Percentiles rank a stretch among this genome's conserved stretches.
These are phyloP conservation scores for Aspergillus persii DNA, from an alignment of 2,329 filamentous ascomycete genomes.

Conservation along the genomic window DNA sequence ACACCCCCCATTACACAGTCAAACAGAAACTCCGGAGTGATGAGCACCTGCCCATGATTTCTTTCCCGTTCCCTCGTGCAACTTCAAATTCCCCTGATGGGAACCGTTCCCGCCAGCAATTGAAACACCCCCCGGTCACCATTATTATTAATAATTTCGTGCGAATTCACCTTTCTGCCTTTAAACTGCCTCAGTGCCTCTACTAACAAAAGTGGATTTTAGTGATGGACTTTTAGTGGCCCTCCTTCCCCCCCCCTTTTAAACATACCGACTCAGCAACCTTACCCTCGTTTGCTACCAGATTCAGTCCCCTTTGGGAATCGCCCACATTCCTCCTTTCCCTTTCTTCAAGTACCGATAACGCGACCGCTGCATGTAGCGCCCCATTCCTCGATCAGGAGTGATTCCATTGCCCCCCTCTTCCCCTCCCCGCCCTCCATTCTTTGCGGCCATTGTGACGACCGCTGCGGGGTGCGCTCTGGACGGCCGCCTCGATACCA, in stretches of 20 bases:
- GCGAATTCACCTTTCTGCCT: not conserved
- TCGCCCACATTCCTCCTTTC: conserved; percentile 24
- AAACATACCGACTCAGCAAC: not conserved
- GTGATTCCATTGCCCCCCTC: conserved; percentile 20
- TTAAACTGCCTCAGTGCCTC: not conserved
- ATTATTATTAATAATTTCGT: not conserved
- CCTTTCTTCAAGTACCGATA: conserved; percentile 7
- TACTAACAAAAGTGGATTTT: conserved; percentile 1
- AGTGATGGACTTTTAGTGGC: conserved; percentile 12
- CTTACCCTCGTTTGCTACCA: not conserved
- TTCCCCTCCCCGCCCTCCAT: conserved; percentile 15
- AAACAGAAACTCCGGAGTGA: not conserved
- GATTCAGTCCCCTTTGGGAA: conserved; percentile 7
- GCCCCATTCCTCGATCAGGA: conserved; percentile 20
- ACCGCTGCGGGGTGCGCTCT: conserved; percentile 21
- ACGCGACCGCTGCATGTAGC: conserved; percentile 27
- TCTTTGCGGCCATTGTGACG: conserved; percentile 24
- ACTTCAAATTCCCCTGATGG: not conserved
- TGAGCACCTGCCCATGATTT: not conserved
- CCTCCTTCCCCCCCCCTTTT: conserved; percentile 9
- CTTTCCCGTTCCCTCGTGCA: not conserved
- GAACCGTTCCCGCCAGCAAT: not conserved
- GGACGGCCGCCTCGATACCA: conserved; percentile 22
- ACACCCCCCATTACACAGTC: not conserved
- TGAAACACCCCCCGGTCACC: not conserved